A percentile compares a stretch with the other conserved stretches of the same genome.
These are phyloP conservation scores for Neotropicomus parvogracilis DNA, from an alignment of 1,284 basidiomycete species.

Conservation along the genomic window DNA sequence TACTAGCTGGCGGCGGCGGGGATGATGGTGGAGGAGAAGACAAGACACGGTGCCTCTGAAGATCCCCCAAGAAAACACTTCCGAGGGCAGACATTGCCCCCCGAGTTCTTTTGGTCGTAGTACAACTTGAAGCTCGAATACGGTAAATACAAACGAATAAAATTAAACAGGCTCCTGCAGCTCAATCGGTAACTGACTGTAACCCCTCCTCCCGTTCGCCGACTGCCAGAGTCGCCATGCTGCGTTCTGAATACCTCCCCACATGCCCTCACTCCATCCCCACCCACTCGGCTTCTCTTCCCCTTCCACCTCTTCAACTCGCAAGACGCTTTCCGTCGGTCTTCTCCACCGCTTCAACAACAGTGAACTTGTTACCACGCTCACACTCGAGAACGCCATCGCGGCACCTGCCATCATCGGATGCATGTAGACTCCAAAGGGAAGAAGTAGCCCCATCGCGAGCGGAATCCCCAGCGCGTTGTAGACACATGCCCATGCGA, in stretches of 20 bases:
- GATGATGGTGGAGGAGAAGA: constrained; percentile 64
- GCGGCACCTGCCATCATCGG: constrained; percentile 98
- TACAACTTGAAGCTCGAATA: no score
- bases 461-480: constrained; percentile 95
- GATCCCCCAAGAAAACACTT: constrained; percentile 73
- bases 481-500: constrained; percentile 92
- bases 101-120: no score
- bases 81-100: constrained; percentile 61
- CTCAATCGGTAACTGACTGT: constrained; percentile 69
- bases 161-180: constrained; percentile 43
- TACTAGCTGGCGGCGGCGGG: constrained; percentile 46
- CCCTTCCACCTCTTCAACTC: constrained; percentile 43
- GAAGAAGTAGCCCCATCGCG: constrained; percentile 95
- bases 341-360: constrained; percentile 84
- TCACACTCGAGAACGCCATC: constrained; percentile 97
- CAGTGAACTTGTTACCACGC: constrained; percentile 89
- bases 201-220: constrained; percentile 48
- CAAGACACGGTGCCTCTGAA: constrained; percentile 56
- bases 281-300: constrained; percentile 27
- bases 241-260: constrained; percentile 43
- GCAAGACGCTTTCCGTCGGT: constrained; percentile 67
- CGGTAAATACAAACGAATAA: constrained; percentile 1
- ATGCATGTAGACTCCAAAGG: constrained; percentile 89
- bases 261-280: constrained; percentile 25
- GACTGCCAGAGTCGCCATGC: constrained; percentile 43